These are phyloP conservation scores for Phytomonas serpens DNA, from an alignment of 208 protist genomes.

Conservation along the genomic window DNA sequence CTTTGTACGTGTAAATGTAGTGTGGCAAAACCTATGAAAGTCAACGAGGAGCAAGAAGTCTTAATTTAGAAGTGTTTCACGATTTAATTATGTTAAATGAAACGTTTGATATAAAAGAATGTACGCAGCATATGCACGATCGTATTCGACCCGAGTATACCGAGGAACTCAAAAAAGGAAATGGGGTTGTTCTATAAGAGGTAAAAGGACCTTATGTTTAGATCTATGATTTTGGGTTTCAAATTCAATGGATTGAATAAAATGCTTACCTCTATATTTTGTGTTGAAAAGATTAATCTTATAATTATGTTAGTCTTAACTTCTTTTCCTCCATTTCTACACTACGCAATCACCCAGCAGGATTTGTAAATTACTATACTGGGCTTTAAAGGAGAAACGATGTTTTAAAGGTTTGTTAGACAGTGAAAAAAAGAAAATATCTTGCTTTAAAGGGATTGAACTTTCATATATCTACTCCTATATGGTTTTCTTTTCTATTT, in stretches of 20 bases:
- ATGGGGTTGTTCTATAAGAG: not conserved
- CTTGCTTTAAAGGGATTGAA: not conserved
- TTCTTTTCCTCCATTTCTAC: not conserved
- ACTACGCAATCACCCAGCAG: not conserved
- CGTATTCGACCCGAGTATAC: not conserved
- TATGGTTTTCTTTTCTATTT: not conserved
- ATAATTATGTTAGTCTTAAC: not conserved
- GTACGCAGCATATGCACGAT: not conserved
- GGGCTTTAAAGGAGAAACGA: conserved; percentile 7
- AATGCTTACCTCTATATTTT: conserved; percentile 3
- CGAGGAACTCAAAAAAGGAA: not conserved
- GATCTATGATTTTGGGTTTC: not conserved
- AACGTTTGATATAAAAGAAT: not conserved
- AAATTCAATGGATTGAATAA: conserved; percentile 5
- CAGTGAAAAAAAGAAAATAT: not conserved
- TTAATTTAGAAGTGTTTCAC: not conserved
- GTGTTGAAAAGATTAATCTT: not conserved
- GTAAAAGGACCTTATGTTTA: not conserved
- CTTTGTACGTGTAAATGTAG: not conserved
- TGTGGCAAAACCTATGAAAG: not conserved
- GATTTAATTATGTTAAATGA: not conserved
- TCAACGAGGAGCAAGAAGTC: not conserved
- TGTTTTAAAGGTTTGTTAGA: not conserved
- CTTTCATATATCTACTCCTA: not conserved
- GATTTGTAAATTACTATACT: not conserved